A percentile compares a stretch with the other conserved stretches of the same genome.
phyloP scores from a whole-genome alignment of 495 filamentous ascomycete genomes.

The Hyaloscypha finlandica region DNA sequence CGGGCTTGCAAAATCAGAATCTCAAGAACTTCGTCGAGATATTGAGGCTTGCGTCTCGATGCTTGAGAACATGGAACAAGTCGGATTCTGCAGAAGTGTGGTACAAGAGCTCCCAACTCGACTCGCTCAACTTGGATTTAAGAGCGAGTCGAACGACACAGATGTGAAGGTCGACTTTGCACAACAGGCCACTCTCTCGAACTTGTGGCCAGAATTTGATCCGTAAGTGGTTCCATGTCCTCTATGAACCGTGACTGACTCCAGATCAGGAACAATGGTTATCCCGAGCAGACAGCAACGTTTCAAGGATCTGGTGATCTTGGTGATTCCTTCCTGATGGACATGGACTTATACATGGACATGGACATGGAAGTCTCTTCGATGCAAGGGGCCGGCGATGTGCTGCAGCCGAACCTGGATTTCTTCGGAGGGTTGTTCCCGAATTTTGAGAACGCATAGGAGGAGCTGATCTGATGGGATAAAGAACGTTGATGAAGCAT shows the following conservation, averaged over 20 bases:
- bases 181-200: neutral
- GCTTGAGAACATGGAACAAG: constrained; percentile 19
- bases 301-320: constrained; percentile 6
- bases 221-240: neutral
- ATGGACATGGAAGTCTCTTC: constrained; percentile 12
- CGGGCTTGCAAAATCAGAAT: constrained; percentile 15
- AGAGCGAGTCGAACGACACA: neutral
- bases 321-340: constrained; percentile 10
- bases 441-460: neutral
- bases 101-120: constrained; percentile 16
- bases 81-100: constrained; percentile 17
- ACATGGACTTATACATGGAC: constrained; percentile 14
- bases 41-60: constrained; percentile 10
- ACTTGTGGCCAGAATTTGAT: constrained; percentile 7
- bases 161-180: neutral
- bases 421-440: constrained; percentile 9
- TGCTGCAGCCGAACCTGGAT: constrained; percentile 10
- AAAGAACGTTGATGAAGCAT: neutral
- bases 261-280: neutral
- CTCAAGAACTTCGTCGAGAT: constrained; percentile 8
- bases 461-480: neutral
- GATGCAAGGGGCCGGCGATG: neutral
- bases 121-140: constrained; percentile 9
- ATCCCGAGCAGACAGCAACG: neutral
- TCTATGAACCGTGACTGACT: neutral